Conservation (phyloP, 164 flowering plant species). For the Sedum album region DNA sequence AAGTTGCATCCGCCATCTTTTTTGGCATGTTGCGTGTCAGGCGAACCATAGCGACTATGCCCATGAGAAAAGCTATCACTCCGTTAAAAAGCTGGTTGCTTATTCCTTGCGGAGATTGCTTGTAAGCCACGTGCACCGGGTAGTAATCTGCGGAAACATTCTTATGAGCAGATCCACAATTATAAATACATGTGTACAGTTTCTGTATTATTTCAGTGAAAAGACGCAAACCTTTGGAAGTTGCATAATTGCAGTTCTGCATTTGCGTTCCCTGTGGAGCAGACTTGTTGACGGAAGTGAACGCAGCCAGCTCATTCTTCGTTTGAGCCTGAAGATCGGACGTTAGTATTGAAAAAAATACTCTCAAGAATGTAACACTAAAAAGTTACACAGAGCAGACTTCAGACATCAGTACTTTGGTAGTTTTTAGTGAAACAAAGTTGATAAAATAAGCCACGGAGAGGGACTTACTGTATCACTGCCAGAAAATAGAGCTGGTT, state of each 20-base stretch:
- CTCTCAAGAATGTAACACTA: too few species aligned
- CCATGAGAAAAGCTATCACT: slow-evolving; percentile 62
- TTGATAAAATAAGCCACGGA: background rate
- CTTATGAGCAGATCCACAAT: too few species aligned
- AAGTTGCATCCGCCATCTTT: slow-evolving; percentile 45
- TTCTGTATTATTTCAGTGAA: too few species aligned
- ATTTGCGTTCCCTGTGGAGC: slow-evolving; percentile 22
- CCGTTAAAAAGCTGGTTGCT: slow-evolving; percentile 41
- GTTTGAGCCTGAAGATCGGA: too few species aligned
- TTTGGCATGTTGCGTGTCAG: slow-evolving; percentile 62
- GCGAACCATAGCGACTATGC: slow-evolving; percentile 58
- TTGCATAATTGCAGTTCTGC: slow-evolving; percentile 13
- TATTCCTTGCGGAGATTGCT: slow-evolving; percentile 18
- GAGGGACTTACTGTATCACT: slow-evolving; percentile 47
- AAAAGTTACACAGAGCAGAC: too few species aligned
- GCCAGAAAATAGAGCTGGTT: slow-evolving; percentile 24
- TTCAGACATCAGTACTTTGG: background rate
- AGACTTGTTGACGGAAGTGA: slow-evolving; percentile 53
- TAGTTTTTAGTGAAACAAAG: background rate
- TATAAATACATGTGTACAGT: background rate
- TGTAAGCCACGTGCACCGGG: slow-evolving; percentile 20
- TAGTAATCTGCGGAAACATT: slow-evolving; percentile 20
- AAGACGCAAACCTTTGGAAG: slow-evolving; percentile 14
- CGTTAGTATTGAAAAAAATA: too few species aligned
- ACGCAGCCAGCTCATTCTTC: background rate